These are phyloP conservation scores for Trichoderma arundinaceum DNA, from an alignment of 2,329 filamentous ascomycete species.

Conservation along the genomic window DNA sequence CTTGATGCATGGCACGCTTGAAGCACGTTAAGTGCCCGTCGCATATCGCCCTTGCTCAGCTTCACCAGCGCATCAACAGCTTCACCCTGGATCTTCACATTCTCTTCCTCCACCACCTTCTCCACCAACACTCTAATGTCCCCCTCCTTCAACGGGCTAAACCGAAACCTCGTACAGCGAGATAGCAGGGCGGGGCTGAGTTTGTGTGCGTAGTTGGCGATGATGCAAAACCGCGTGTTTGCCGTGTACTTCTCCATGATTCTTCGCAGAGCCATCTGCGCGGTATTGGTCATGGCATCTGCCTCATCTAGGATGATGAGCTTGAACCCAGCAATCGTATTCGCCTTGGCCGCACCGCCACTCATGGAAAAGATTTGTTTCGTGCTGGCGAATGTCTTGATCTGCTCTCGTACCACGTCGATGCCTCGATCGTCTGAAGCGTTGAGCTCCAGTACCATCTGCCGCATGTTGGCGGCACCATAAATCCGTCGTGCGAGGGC, in stretches of 20 bases:
- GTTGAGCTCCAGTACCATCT: constrained; percentile 98
- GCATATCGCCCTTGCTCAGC: constrained; percentile 95
- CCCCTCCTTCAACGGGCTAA: constrained; percentile 86
- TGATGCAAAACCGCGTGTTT: constrained; percentile 97
- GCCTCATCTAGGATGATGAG: constrained; percentile 97
- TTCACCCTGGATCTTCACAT: constrained; percentile 79
- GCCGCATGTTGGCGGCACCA: constrained; percentile 86
- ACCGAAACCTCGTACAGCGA: constrained; percentile 91
- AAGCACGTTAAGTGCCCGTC: constrained; percentile 89
- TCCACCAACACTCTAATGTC: constrained; percentile 89
- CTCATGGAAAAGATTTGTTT: constrained; percentile 89
- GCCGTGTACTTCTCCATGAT: constrained; percentile 99
- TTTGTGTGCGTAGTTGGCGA: constrained; percentile 99
- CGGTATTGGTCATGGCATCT: constrained; percentile 99
- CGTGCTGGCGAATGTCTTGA: constrained; percentile 98
- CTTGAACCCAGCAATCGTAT: constrained; percentile 78
- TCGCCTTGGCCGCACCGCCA: constrained; percentile 52
- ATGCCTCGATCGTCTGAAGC: constrained; percentile 97
- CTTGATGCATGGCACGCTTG: constrained; percentile 97
- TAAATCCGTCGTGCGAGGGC: constrained; percentile 94
- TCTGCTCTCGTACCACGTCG: constrained; percentile 96
- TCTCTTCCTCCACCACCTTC: constrained; percentile 85
- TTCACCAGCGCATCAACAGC: constrained; percentile 83
- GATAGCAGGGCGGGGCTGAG: constrained; percentile 91
- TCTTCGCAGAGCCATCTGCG: constrained; percentile 93